Base-by-base conservation (phyloP, 208 protist species). In the Trypanosomatidae sp. region DNA sequence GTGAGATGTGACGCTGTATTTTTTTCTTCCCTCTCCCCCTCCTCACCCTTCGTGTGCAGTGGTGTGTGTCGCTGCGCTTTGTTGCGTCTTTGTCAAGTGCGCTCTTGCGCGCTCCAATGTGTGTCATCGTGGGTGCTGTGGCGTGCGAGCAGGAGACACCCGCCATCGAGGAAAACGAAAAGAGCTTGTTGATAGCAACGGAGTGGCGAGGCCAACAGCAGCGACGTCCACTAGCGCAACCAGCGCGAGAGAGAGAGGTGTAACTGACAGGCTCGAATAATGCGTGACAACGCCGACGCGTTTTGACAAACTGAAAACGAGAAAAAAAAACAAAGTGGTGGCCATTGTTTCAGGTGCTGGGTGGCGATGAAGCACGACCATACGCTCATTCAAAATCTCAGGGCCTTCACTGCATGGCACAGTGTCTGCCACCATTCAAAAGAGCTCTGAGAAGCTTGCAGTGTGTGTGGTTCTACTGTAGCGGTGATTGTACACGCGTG, bases 211-310 rank as follows among this genome's bases (percentile, higher is more conserved):
- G 36, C 6, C 30, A 6, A 44, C 25, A 28, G 15, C 36, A 2
- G 15, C 39, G 8, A 25, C 33, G 19, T 3, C 15, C 25, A 36
- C 33, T 30, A 19, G 19, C 22, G 19, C 33, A n/a, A 46, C 59
- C 22, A 15, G 22, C 59, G 19, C 39, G 6, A n/a, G 30, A 12
- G 39, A 9, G 22, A 12, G 33, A 30, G 59, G 39, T 65, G 33
- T 65, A 46, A 65, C 36, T 9, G 59, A 65, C 33, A 46, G 39
- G 46, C 22, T 46, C 59, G 59, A 65, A 65, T 65, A 65, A 65
- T 65, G 59, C 59, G 59, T 65, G 59, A 46, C 30, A 1, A 46
- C 25, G 22, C 22, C 59, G 4, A 44, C 39, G 59, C 59, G 59
- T 25, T 46, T n/a, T 65, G 30, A 65, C 59, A 25, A 46, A 30